Evolutionary conservation across 2,329 filamentous ascomycete genomes (phyloP), one percentile per base, ranked within the genome.

Genomic region (Colletotrichum plurivorum): DNA sequence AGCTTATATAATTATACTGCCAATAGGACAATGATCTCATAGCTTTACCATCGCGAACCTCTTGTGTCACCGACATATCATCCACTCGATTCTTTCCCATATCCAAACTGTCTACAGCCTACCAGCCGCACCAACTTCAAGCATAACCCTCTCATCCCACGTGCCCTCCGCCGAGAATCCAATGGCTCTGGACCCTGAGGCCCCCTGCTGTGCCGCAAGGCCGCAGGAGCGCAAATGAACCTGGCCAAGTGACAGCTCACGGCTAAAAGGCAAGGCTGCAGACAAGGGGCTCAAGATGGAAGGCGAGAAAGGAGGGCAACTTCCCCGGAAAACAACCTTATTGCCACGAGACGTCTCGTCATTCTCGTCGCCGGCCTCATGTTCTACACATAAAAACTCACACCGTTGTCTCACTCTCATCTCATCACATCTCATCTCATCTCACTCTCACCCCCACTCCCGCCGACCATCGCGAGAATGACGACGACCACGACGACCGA

Each of bases 181-280:
- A 25, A 52, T 25, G 20, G 6, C 20, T 8, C 12, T 52, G 22
- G 20, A 52, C 18, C 18, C 48, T 27, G 22, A 12, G 8, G 25
- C 12, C 20, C 13, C 20, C 20, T 39, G 56, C 56, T 39, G 56
- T 25, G 56, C 56, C 56, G 45, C 22, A 51, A 43, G 56, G 25
- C 22, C 18, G 56, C 56, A 59, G 45, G 16, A 4, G 25, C 56
- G 15, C 18, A 59, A 51, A 36, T 12, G 2, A 15, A 3, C 13
- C 56, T 51, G 12, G 56, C 4, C 43, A n/a, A 59, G 27, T 41
- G 45, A 51, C n/a, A 43, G 41, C 13, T 43, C 41, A n/a, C 41
- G 41, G 18, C n/a, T 49, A n/a, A 43, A 43, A 16, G n/a, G 46
- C 46, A 49, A 46, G n/a, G 46, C 46, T 49, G 41, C 41, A 43